phyloP scores from a whole-genome alignment of 2,329 filamentous ascomycete genomes.

The Talaromyces sp. region DNA sequence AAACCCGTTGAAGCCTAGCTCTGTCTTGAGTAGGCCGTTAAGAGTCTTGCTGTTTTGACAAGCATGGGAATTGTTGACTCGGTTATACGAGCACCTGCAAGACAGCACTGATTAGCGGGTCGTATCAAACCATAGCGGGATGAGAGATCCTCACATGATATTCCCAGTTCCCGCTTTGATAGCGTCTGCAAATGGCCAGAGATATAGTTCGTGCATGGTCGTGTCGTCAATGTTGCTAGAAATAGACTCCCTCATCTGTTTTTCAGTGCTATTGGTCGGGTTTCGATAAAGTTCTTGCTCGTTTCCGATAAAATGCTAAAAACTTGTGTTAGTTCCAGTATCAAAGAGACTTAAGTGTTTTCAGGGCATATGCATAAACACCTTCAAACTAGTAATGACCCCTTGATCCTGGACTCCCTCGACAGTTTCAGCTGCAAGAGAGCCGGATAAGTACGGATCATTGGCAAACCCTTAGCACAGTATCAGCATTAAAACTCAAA shows the following conservation, averaged over 20 bases:
- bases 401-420: conserved; percentile 40
- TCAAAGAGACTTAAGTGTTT: too few species aligned
- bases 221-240: conserved; percentile 59
- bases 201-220: conserved; percentile 57
- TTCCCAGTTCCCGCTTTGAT: conserved; percentile 50
- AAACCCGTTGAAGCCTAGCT: conserved; percentile 47
- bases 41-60: conserved; percentile 44
- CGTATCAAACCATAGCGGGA: neutral
- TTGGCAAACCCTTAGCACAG: conserved; percentile 20
- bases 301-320: conserved; percentile 52
- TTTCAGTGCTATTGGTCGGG: conserved; percentile 32
- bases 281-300: conserved; percentile 66
- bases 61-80: conserved; percentile 43
- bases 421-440: conserved; percentile 36
- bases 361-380: neutral
- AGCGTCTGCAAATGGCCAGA: conserved; percentile 58
- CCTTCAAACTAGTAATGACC: conserved; percentile 29
- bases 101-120: neutral
- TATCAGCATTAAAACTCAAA: neutral
- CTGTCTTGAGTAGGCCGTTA: conserved; percentile 44
- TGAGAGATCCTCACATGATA: conserved; percentile 50
- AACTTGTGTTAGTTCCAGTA: neutral
- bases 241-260: conserved; percentile 33
- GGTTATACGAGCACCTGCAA: conserved; percentile 27
- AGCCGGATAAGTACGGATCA: conserved; percentile 40